Evolutionary conservation across 2,329 filamentous ascomycete species (phyloP).

Genomic region (Rhytidhysteron rufulum): DNA sequence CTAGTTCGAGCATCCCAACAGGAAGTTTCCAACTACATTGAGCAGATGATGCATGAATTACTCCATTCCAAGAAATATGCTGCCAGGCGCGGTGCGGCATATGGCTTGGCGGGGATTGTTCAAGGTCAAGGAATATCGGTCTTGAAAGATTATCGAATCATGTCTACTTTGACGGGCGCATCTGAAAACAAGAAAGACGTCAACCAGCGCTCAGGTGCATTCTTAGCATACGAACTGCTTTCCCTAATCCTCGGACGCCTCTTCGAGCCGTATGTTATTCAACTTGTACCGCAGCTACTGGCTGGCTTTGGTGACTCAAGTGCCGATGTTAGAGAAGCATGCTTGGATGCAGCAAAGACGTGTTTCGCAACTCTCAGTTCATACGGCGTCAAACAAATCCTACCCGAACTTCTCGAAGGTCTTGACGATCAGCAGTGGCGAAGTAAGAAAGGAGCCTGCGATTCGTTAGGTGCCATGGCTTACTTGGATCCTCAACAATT

Average conservation of each 20-base stretch:
- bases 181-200: slow-evolving; percentile 94
- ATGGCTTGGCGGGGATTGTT: slow-evolving; percentile 87
- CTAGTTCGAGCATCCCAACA: slow-evolving; percentile 78
- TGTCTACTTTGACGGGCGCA: slow-evolving; percentile 74
- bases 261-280: slow-evolving; percentile 95
- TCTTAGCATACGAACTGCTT: slow-evolving; percentile 87
- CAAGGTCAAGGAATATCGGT: slow-evolving; percentile 80
- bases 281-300: slow-evolving; percentile 87
- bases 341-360: slow-evolving; percentile 87
- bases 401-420: slow-evolving; percentile 86
- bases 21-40: slow-evolving; percentile 74
- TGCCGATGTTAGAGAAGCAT: slow-evolving; percentile 86
- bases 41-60: slow-evolving; percentile 76
- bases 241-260: slow-evolving; percentile 79
- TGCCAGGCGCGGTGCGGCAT: slow-evolving; percentile 86
- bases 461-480: slow-evolving; percentile 95
- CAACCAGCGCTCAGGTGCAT: slow-evolving; percentile 81
- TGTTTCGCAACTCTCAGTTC: slow-evolving; percentile 93
- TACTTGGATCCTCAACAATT: slow-evolving; percentile 96
- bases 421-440: slow-evolving; percentile 96
- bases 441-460: slow-evolving; percentile 96
- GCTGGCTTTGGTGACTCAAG: slow-evolving; percentile 85
- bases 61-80: slow-evolving; percentile 87
- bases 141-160: slow-evolving; percentile 79
- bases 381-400: slow-evolving; percentile 89